A percentile compares a stretch with the other conserved stretches of the same genome.
Evolutionary conservation across 108 stramenopile genomes (phyloP).

Genomic region (Thalassiosira profunda): DNA sequence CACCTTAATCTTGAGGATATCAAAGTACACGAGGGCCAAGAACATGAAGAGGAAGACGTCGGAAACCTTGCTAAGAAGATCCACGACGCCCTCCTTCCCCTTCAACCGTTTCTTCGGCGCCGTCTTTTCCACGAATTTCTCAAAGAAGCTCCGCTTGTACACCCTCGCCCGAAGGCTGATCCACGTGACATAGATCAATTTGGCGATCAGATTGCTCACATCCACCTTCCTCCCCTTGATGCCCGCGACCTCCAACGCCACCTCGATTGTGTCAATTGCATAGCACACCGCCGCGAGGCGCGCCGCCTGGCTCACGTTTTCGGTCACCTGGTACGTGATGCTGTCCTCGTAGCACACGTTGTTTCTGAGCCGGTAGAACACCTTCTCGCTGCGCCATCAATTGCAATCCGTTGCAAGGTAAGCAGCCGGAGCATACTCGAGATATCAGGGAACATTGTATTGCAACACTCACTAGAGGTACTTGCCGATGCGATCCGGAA

Average conservation of each 20-base stretch:
- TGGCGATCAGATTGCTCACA: conserved; percentile 23
- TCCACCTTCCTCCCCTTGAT: conserved; percentile 25
- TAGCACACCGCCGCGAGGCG: conserved; percentile 39
- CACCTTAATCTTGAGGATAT: conserved; percentile 51
- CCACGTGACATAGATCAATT: conserved; percentile 42
- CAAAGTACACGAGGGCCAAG: conserved; percentile 32
- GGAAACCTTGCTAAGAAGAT: conserved; percentile 34
- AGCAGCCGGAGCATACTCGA: too few species aligned
- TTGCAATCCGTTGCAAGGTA: too few species aligned
- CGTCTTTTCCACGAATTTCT: conserved; percentile 16
- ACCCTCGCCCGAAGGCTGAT: conserved; percentile 16
- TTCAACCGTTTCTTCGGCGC: conserved; percentile 14
- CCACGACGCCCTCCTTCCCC: conserved; percentile 24
- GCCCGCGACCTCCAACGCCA: conserved; percentile 39
- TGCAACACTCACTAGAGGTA: conserved; percentile 25
- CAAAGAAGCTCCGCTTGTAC: conserved; percentile 40
- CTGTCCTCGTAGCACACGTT: conserved; percentile 27
- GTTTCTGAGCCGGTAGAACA: conserved; percentile 30
- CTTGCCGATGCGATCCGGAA: conserved; percentile 17
- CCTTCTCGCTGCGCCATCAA: too few species aligned
- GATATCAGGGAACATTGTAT: too few species aligned
- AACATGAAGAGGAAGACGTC: conserved; percentile 44
- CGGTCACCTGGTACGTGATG: conserved; percentile 34
- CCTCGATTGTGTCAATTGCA: conserved; percentile 40
- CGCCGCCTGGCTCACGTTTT: conserved; percentile 34